Percentiles rank a stretch among this genome's conserved stretches.
These are phyloP conservation scores for Wickerhamomyces strasburgensis DNA, from an alignment of 805 yeast genomes.

Conservation along the genomic window DNA sequence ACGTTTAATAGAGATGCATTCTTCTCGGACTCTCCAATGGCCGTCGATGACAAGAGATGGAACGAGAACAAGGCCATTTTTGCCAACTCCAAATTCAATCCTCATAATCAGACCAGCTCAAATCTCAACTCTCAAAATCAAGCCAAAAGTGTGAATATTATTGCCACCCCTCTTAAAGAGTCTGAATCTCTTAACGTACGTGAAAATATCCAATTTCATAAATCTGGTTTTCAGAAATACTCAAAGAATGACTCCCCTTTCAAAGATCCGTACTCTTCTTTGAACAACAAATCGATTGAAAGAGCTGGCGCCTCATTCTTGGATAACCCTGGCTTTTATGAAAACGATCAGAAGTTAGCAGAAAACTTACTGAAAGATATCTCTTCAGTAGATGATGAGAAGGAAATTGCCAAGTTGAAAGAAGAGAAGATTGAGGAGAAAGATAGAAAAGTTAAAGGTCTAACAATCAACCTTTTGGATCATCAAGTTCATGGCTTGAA, in stretches of 20 bases:
- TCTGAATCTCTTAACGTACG: slow-evolving; percentile 7
- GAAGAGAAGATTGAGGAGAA: slow-evolving; percentile 14
- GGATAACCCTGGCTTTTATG: slow-evolving; percentile 10
- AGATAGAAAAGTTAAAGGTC: slow-evolving; percentile 31
- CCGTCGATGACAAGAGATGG: slow-evolving; percentile 22
- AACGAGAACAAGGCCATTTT: slow-evolving; percentile 12
- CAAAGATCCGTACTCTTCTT: slow-evolving; percentile 19
- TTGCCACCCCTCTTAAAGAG: slow-evolving; percentile 9
- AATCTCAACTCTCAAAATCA: slow-evolving; percentile 1
- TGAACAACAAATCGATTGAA: slow-evolving; percentile 12
- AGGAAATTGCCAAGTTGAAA: slow-evolving; percentile 13
- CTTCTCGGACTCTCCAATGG: slow-evolving; percentile 17
- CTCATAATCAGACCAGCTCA: neutral
- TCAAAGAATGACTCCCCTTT: slow-evolving; percentile 20
- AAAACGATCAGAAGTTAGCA: slow-evolving; percentile 11
- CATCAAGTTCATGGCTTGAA: slow-evolving; percentile 43
- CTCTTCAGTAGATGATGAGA: slow-evolving; percentile 13
- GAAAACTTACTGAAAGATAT: slow-evolving; percentile 12
- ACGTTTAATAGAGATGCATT: slow-evolving; percentile 14
- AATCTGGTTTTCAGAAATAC: slow-evolving; percentile 16
- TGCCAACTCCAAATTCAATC: slow-evolving; percentile 3
- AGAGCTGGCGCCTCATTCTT: slow-evolving; percentile 19
- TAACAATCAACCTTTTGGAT: slow-evolving; percentile 34
- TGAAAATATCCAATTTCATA: slow-evolving; percentile 6
- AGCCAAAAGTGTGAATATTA: too few relatives aligned